Evolutionary conservation across 495 filamentous ascomycete genomes (phyloP), one percentile per base, ranked within the genome.

Genomic region (Penicillium maclennaniae): DNA sequence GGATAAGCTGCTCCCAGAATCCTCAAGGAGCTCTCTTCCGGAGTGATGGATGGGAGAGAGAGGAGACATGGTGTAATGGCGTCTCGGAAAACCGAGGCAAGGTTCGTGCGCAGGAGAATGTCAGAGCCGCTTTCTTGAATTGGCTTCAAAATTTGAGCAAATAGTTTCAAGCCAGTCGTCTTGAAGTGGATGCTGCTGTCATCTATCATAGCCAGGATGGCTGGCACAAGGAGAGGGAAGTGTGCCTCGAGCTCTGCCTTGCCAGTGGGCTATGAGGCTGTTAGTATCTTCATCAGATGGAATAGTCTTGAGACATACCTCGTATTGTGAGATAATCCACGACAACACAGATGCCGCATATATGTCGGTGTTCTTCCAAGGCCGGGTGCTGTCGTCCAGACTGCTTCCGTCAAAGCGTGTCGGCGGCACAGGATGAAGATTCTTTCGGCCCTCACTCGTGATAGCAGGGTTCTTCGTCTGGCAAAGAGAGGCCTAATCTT

Each of bases 151-250:
- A 97, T 81, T 0, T 69, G 51, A 6, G 62, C 63, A 2, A 93
- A 69, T 4, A 91, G 68, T 3, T 61, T 55, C 34, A 89, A 86
- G 12, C 86, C 91, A 7, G 68, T 73, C 1, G 71, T 62, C 50
- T 88, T 86, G 60, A 83, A 71, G 0, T 66, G 39, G 1, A 79
- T 69, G 41, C 77, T 70, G 14, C 74, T 63, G 62, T 92, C 87
- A 65, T 97, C 93, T 46, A 89, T 76, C 2, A 97, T 74, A 4
- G 86, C 82, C 3, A 98, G 79, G 0, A 96, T 73, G 1, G 89
- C 87, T 1, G 93, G 93, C n/a, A 92, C 78, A 39, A 88, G 80
- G n/a, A 95, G 79, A 0, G 82, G 83, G 83, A 91, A 96, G 51
- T 88, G 75, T 6, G 57, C 51, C 56, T 80, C 74, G 4, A 81